phyloP scores from a whole-genome alignment of 2,329 filamentous ascomycete species.

The Pseudogymnoascus sp. region DNA sequence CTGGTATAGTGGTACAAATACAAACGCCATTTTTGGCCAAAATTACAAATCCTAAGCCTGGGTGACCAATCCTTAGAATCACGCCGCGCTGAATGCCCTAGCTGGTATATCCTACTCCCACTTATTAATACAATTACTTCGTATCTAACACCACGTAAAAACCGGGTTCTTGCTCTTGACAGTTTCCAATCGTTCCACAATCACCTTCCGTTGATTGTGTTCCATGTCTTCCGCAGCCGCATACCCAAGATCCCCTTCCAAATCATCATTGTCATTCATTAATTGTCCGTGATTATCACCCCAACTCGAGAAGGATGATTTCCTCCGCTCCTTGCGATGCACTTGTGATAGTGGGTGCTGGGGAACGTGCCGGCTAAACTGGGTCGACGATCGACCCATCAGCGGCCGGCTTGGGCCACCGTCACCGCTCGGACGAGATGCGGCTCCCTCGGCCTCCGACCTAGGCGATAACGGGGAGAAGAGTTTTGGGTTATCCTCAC shows the following conservation, averaged over 20 bases:
- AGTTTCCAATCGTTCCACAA: slow-evolving; percentile 90
- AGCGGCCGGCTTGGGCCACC: slow-evolving; percentile 18
- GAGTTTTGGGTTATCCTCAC: slow-evolving; percentile 20
- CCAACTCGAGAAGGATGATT: slow-evolving; percentile 33
- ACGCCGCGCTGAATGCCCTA: slow-evolving; percentile 4
- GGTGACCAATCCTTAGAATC: slow-evolving; percentile 7
- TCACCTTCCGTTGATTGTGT: slow-evolving; percentile 83
- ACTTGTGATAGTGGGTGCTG: slow-evolving; percentile 19
- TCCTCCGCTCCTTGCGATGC: slow-evolving; percentile 18
- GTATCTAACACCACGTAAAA: slow-evolving; percentile 83
- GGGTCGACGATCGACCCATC: slow-evolving; percentile 21
- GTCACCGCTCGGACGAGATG: slow-evolving; percentile 13
- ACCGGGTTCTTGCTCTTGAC: slow-evolving; percentile 94
- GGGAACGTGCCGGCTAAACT: slow-evolving; percentile 29
- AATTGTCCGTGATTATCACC: slow-evolving; percentile 22
- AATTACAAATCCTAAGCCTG: slow-evolving; percentile 5
- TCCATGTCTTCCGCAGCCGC: slow-evolving; percentile 92
- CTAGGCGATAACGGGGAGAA: slow-evolving; percentile 19
- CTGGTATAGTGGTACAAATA: slow-evolving; percentile 8
- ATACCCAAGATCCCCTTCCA: slow-evolving; percentile 90
- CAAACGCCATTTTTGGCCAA: slow-evolving; percentile 8
- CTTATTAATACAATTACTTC: slow-evolving; percentile 5
- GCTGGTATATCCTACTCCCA: slow-evolving; percentile 8
- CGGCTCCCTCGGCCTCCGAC: background rate
- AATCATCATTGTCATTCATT: slow-evolving; percentile 60